Evolutionary conservation across 352 stramenopile genomes (phyloP).

Genomic region (Saprolegnia diclina): DNA sequence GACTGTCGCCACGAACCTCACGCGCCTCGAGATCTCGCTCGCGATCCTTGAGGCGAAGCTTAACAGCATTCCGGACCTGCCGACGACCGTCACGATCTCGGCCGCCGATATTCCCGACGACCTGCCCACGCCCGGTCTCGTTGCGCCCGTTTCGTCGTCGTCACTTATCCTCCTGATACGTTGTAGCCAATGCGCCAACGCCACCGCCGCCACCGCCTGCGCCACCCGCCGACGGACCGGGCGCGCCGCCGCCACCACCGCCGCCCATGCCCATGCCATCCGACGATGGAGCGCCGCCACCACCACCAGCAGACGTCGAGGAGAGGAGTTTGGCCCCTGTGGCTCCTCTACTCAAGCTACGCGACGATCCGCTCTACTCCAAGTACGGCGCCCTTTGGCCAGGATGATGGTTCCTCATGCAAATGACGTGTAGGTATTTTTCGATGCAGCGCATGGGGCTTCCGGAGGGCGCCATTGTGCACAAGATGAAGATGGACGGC

Average conservation of each 20-base stretch:
- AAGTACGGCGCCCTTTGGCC: conserved; percentile 36
- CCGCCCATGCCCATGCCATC: conserved; percentile 31
- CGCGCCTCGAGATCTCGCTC: conserved; percentile 75
- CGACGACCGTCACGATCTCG: conserved; percentile 35
- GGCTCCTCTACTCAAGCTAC: conserved; percentile 53
- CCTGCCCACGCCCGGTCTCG: conserved; percentile 10
- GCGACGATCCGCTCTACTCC: conserved; percentile 68
- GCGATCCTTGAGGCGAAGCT: conserved; percentile 82
- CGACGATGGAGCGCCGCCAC: conserved; percentile 28
- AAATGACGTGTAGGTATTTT: conserved; percentile 58
- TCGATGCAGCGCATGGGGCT: conserved; percentile 73
- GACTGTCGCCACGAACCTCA: conserved; percentile 64
- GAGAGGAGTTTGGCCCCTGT: not conserved
- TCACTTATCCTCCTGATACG: not conserved
- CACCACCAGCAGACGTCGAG: conserved; percentile 25
- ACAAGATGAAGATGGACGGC: conserved; percentile 77
- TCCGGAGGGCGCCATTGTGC: conserved; percentile 61
- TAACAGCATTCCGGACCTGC: conserved; percentile 75
- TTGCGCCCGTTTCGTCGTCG: too few species aligned
- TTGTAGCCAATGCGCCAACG: conserved; percentile 31
- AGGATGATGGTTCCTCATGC: conserved; percentile 26
- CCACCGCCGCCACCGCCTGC: conserved; percentile 33
- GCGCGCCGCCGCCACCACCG: conserved; percentile 43
- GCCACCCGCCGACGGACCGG: not conserved
- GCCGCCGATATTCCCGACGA: conserved; percentile 8